phyloP scores from a whole-genome alignment of 2,329 filamentous ascomycete genomes.

The Fusarium brevicatenulatum region DNA sequence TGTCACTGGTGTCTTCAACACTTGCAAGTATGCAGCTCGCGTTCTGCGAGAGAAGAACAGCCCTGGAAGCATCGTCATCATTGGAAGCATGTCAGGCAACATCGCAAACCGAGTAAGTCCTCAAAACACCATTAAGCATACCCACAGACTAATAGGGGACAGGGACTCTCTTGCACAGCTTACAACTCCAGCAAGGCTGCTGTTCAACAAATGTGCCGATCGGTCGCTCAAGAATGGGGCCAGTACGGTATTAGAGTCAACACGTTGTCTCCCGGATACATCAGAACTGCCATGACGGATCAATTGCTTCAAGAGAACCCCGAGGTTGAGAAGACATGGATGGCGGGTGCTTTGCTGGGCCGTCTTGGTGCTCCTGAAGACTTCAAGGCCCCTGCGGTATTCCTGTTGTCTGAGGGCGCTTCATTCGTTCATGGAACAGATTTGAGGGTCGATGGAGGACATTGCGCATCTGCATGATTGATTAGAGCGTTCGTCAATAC shows the following conservation, averaged over 20 bases:
- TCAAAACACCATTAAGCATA: not conserved
- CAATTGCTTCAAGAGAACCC: constrained; percentile 56
- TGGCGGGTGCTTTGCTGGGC: constrained; percentile 63
- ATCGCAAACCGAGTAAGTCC: constrained; percentile 60
- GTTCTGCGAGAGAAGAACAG: constrained; percentile 58
- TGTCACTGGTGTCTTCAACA: constrained; percentile 75
- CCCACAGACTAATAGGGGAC: not conserved
- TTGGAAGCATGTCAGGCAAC: constrained; percentile 60
- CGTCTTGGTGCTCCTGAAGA: constrained; percentile 65
- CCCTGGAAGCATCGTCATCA: constrained; percentile 61
- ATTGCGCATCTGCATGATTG: constrained; percentile 52
- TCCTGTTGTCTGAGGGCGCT: constrained; percentile 66
- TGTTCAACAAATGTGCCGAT: constrained; percentile 68
- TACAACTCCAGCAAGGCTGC: constrained; percentile 72
- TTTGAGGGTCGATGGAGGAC: constrained; percentile 67
- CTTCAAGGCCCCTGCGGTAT: constrained; percentile 66
- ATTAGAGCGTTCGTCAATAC: not conserved
- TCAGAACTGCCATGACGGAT: constrained; percentile 60
- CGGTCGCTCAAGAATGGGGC: constrained; percentile 71
- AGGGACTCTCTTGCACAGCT: constrained; percentile 71
- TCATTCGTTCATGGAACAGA: constrained; percentile 68
- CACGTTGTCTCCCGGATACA: constrained; percentile 70
- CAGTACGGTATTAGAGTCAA: constrained; percentile 72
- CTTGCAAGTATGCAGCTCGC: constrained; percentile 74
- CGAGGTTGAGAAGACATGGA: constrained; percentile 63